Percentiles rank a stretch among this genome's conserved stretches.
Conservation (phyloP, 228 moss, liverwort and hornwort species). For the Sphagnum fallax region DNA sequence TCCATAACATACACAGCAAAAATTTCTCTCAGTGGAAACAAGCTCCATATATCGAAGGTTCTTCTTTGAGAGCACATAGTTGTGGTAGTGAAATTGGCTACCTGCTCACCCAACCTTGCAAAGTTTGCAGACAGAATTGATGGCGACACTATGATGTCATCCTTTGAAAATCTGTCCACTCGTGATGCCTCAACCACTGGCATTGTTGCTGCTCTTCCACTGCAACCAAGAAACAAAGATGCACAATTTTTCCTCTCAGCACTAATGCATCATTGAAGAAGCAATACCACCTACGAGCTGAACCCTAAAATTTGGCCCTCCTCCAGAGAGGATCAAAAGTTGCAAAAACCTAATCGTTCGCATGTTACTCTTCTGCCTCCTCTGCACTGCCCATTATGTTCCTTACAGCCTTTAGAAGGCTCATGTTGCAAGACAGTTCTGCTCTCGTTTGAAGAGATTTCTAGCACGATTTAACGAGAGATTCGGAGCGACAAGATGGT, state of each 20-base stretch:
- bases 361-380: no score
- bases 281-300: not conserved
- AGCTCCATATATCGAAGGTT: no score
- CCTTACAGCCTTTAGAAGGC: no score
- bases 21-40: no score
- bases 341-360: no score
- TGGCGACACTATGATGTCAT: slow-evolving; percentile 85
- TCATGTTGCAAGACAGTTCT: no score
- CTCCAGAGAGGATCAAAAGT: not conserved
- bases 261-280: not conserved
- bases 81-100: slow-evolving; percentile 1
- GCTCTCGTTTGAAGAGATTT: no score
- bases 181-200: slow-evolving; percentile 53
- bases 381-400: no score
- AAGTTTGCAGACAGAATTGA: slow-evolving; percentile 96
- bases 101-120: slow-evolving; percentile 85
- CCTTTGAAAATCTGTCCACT: slow-evolving; percentile 85
- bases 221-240: slow-evolving; percentile 5
- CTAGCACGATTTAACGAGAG: no score
- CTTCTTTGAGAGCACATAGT: no score
- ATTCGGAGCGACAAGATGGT: no score
- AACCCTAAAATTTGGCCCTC: not conserved
- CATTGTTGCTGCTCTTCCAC: slow-evolving; percentile 49
- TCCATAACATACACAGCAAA: no score
- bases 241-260: not conserved